Evolutionary conservation across 179 eudicot genomes (phyloP).

Genomic region (Amaranthus tricolor): DNA sequence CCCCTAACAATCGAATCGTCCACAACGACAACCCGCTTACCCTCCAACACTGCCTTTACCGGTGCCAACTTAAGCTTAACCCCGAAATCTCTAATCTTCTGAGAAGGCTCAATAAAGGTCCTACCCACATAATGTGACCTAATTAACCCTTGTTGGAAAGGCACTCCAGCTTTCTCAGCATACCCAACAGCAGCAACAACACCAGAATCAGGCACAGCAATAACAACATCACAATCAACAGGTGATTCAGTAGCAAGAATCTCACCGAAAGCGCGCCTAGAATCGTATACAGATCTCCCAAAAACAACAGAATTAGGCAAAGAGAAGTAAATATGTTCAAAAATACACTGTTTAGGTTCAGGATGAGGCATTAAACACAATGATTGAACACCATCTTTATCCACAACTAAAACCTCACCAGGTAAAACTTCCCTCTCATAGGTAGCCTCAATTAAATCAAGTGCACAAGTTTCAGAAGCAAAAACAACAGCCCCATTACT

Average conservation of each 20-base stretch:
- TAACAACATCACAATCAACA: conserved; percentile 80
- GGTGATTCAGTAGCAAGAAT: conserved; percentile 62
- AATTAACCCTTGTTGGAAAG: conserved; percentile 77
- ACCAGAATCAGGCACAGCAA: conserved; percentile 87
- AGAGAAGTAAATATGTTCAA: conserved; percentile 83
- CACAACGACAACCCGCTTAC: conserved; percentile 74
- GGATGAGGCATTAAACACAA: conserved; percentile 50
- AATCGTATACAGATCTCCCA: conserved; percentile 76
- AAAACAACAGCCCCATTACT: conserved; percentile 49
- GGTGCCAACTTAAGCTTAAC: conserved; percentile 80
- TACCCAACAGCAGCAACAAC: conserved; percentile 88
- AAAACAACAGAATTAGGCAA: conserved; percentile 68
- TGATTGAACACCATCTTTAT: conserved; percentile 45
- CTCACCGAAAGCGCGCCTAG: conserved; percentile 57
- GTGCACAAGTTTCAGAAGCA: conserved; percentile 57
- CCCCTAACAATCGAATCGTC: conserved; percentile 85
- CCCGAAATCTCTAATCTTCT: conserved; percentile 80
- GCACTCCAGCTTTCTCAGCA: conserved; percentile 70
- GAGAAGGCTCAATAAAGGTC: conserved; percentile 82
- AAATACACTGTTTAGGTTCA: conserved; percentile 71
- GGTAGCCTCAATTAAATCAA: conserved; percentile 46
- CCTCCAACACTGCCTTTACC: conserved; percentile 58
- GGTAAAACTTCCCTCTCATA: conserved; percentile 74
- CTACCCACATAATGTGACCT: conserved; percentile 83
- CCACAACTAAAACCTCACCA: conserved; percentile 73